phyloP scores from a whole-genome alignment of 2,329 filamentous ascomycete species.

The Fusarium agapanthi region DNA sequence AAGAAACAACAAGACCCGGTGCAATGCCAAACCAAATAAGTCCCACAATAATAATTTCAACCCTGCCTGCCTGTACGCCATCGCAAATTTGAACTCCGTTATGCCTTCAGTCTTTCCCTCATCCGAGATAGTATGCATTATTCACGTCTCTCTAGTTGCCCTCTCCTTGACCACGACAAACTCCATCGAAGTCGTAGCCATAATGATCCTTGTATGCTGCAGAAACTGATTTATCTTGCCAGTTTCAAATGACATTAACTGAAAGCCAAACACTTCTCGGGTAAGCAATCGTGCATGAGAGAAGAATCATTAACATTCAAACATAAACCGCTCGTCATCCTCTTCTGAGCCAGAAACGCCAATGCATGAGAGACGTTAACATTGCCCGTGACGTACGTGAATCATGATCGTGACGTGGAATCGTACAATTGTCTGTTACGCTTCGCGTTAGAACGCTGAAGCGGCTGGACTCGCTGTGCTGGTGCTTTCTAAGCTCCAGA shows the following conservation, averaged over 20 bases:
- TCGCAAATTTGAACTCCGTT: slow-evolving; percentile 35
- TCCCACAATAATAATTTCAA: slow-evolving; percentile 33
- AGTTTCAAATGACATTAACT: slow-evolving; percentile 24
- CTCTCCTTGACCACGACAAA: slow-evolving; percentile 20
- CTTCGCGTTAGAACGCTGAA: slow-evolving; percentile 26
- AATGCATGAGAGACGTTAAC: slow-evolving; percentile 54
- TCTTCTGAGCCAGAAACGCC: slow-evolving; percentile 50
- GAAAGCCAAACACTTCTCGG: slow-evolving; percentile 14
- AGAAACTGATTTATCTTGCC: slow-evolving; percentile 14
- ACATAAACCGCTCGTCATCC: slow-evolving; percentile 36
- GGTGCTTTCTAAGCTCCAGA: slow-evolving; percentile 53
- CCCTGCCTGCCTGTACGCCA: slow-evolving; percentile 34
- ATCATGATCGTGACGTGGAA: slow-evolving; percentile 54
- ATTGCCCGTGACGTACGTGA: slow-evolving; percentile 51
- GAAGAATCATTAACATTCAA: slow-evolving; percentile 36
- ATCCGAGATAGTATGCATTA: slow-evolving; percentile 12
- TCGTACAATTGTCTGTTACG: slow-evolving; percentile 33
- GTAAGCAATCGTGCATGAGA: slow-evolving; percentile 28
- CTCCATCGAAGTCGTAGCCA: slow-evolving; percentile 17
- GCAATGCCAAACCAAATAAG: slow-evolving; percentile 33
- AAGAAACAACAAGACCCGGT: slow-evolving; percentile 23
- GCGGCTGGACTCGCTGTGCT: slow-evolving; percentile 29
- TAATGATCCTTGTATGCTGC: slow-evolving; percentile 22
- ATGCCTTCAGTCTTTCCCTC: slow-evolving; percentile 20
- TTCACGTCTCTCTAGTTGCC: slow-evolving; percentile 7